Evolutionary conservation across 371 early-diverging fungal genomes (phyloP), one percentile per base, ranked within the genome.

Genomic region (Syncephalastrum racemosum): DNA sequence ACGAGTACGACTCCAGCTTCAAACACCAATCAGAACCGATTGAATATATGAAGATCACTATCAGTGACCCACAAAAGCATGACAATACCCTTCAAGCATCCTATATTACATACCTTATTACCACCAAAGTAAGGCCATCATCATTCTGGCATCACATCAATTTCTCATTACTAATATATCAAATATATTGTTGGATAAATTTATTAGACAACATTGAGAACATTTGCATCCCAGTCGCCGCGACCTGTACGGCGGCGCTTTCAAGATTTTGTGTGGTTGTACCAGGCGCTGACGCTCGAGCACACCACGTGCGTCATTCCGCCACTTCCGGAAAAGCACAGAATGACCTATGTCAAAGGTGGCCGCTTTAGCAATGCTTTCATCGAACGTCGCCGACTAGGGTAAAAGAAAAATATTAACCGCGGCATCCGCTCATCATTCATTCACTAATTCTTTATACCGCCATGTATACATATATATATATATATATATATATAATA

Each of bases 251-350:
- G 95, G 53, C 81, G 96, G 60, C 83, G 98, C 56, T 98, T 89
- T 75, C 90, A 88, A 66, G 98, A 98, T 68, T 98, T 98, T 81
- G 84, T 84, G 12, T 91, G 90, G 91, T 81, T 98, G 48, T 85
- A 95, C 62, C 71, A 80, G 52, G 84, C 83, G 46, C 76, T 98
- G 39, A 58, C 69, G 22, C 78, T 82, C 41, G 91, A 90, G 67
- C 88, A 77, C 66, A 86, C 92, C 8, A 85, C 88, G 7, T 87
- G 87, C 52, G 85, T 95, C n/a, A 69, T 96, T 1, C 95, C 96
- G 39, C 94, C 96, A 6, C 71, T 95, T 24, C 97, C 98, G 0
- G 95, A 90, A 52, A 94, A 93, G 66, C 90, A 93, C 64, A 88
- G 94, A 52, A 71, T 92, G 70, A 93, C 92, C 66, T 97, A 94